These are phyloP conservation scores for Dictyostelium purpureum DNA, from an alignment of 78 protist species.

Conservation along the genomic window DNA sequence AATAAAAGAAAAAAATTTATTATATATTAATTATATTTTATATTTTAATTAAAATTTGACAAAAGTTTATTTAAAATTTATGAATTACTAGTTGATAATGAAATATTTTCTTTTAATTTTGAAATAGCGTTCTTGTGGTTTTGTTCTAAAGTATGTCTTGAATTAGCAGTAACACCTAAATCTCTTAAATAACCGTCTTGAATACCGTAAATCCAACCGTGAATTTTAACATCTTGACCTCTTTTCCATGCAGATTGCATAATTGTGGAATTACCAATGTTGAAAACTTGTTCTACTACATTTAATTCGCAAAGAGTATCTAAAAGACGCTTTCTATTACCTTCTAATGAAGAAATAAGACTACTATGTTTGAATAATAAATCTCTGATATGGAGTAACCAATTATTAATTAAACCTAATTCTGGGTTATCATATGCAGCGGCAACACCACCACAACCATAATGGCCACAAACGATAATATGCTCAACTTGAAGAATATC, in stretches of 20 bases:
- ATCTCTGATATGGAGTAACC: conserved; percentile 91
- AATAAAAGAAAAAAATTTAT: background rate
- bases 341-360: conserved; percentile 39
- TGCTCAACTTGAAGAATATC: conserved; percentile 90
- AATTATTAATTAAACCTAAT: conserved; percentile 88
- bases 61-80: background rate
- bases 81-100: conserved; percentile 4
- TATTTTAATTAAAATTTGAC: background rate
- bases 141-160: conserved; percentile 24
- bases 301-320: conserved; percentile 89
- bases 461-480: conserved; percentile 95
- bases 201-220: conserved; percentile 83
- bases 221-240: conserved; percentile 71
- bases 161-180: conserved; percentile 25
- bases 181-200: conserved; percentile 83
- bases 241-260: conserved; percentile 83
- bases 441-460: conserved; percentile 91
- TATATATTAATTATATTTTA: background rate
- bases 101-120: conserved; percentile 28
- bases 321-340: conserved; percentile 4
- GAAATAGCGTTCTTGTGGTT: conserved; percentile 13
- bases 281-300: conserved; percentile 87
- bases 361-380: conserved; percentile 10
- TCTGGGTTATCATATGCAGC: conserved; percentile 50
- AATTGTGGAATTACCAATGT: conserved; percentile 82